Percentiles rank a stretch among this genome's conserved stretches.
Conservation (phyloP, 768 basidiomycete species). For the Leccinum subgranulosum region DNA sequence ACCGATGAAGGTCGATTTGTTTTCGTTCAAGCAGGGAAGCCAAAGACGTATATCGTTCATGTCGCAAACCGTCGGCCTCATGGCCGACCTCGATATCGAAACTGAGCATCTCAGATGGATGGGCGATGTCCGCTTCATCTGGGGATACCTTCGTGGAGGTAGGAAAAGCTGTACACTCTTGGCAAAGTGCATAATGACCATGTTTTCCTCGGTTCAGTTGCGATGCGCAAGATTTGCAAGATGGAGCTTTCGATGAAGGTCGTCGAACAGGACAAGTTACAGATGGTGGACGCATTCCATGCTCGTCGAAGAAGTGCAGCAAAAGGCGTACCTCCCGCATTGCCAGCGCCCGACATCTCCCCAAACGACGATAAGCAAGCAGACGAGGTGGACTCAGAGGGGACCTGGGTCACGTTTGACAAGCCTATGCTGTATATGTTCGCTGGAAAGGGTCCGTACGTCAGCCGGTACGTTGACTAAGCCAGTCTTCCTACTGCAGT, state of each 20-base stretch:
- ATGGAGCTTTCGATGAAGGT: conserved; percentile 69
- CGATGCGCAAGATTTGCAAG: conserved; percentile 61
- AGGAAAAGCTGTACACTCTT: conserved; percentile 15
- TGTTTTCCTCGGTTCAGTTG: conserved; percentile 38
- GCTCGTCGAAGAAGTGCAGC: conserved; percentile 33
- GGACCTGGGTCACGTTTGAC: conserved; percentile 71
- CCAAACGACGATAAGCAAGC: conserved; percentile 11
- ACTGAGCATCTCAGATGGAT: conserved; percentile 86
- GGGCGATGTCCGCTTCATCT: conserved; percentile 76
- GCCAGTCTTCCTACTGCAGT: not conserved
- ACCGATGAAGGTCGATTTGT: conserved; percentile 73
- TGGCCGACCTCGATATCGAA: conserved; percentile 82
- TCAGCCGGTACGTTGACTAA: conserved; percentile 46
- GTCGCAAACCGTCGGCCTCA: conserved; percentile 77
- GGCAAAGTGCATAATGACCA: not conserved
- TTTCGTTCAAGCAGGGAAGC: conserved; percentile 67
- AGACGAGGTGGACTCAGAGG: conserved; percentile 33
- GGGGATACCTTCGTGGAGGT: conserved; percentile 72
- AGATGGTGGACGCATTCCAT: conserved; percentile 57
- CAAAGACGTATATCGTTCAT: conserved; percentile 73
- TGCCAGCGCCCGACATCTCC: conserved; percentile 10
- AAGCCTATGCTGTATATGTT: conserved; percentile 67
- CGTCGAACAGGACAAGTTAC: conserved; percentile 64
- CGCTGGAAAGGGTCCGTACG: conserved; percentile 79
- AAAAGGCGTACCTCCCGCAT: conserved; percentile 7